Base-by-base conservation (phyloP, 176 grass and related monocot species). In the Oryza glaberrima region DNA sequence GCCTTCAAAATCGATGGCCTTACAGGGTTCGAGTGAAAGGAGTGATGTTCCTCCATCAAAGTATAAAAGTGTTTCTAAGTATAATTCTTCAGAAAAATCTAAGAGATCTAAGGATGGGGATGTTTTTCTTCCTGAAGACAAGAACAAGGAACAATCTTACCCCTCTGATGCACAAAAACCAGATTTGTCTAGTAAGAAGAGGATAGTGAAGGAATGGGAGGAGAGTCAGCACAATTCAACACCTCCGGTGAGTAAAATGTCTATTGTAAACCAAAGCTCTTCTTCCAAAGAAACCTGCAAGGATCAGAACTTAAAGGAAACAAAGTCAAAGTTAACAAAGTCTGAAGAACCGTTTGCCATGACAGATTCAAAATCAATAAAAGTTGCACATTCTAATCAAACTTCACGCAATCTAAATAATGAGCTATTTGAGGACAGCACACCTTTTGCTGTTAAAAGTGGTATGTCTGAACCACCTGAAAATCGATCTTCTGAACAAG, bases 181-280 rank as follows among this genome's bases (percentile, higher is more conserved):
- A 74, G 88, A 88, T 64, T 65, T 93, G 66, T 83, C 85, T 83
- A 85, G 82, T 82, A 93, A 93, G 85, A 93, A 90, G 79, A 90
- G 78, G 81, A 90, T 90, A 88, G 73, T 90, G 74, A 93, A 93
- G 80, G 91, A 93, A 75, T 86, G 88, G 91, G 85, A 90, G 75
- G 88, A 90, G 74, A 85, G 56, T 88, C 91, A 90, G 78, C 80
- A 93, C 52, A 88, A 56, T 85, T 69, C 78, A 81, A 63, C 38
- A 85, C 41, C 63, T 90, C 85, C 85, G 19, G 11, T 73, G 61
- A 87, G 71, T 67, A 86, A 75, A 72, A 84, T 72, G 82, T 66
- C 77, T 19, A 47, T 49, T 70, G 67, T 32, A 17, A 84, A 82
- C 72, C 64, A 82, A 41, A 81, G n/a, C 20, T 72, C 69, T 83